These are phyloP conservation scores for Syzygium aqueum DNA, from an alignment of 345 rosid species.

Conservation along the genomic window DNA sequence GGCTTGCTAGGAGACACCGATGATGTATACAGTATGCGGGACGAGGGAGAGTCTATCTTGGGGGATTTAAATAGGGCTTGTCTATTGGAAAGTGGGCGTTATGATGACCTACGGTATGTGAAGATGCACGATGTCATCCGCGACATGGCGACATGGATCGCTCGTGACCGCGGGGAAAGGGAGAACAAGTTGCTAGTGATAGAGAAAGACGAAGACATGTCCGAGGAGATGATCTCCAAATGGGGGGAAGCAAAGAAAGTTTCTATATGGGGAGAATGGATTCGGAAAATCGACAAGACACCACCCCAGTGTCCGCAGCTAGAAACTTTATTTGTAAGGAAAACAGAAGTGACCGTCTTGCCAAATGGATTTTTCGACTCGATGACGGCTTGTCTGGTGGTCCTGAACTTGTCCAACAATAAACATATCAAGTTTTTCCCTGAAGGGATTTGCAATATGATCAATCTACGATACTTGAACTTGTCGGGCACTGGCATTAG, in stretches of 20 bases:
- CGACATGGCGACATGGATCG: conserved; percentile 12
- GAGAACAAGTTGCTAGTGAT: background rate
- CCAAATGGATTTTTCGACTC: background rate
- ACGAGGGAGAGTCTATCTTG: background rate
- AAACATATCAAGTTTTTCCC: background rate
- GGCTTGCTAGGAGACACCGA: conserved; percentile 3
- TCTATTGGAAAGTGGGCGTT: conserved; percentile 2
- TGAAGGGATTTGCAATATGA: background rate
- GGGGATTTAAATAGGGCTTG: conserved; percentile 1
- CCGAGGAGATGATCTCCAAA: background rate
- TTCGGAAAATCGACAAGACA: background rate
- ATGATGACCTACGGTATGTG: background rate
- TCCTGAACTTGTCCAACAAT: background rate
- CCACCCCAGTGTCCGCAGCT: background rate
- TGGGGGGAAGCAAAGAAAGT: background rate
- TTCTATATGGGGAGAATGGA: background rate
- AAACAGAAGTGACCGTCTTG: background rate
- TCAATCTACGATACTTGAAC: background rate
- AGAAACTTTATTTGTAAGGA: background rate
- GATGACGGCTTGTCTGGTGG: background rate
- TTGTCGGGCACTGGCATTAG: rapidly evolving
- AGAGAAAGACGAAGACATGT: background rate
- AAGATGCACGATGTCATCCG: conserved; percentile 19
- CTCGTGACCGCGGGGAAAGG: background rate
- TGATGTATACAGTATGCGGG: background rate